These are phyloP conservation scores for Letharia columbiana DNA, from an alignment of 495 filamentous ascomycete genomes.

Conservation along the genomic window DNA sequence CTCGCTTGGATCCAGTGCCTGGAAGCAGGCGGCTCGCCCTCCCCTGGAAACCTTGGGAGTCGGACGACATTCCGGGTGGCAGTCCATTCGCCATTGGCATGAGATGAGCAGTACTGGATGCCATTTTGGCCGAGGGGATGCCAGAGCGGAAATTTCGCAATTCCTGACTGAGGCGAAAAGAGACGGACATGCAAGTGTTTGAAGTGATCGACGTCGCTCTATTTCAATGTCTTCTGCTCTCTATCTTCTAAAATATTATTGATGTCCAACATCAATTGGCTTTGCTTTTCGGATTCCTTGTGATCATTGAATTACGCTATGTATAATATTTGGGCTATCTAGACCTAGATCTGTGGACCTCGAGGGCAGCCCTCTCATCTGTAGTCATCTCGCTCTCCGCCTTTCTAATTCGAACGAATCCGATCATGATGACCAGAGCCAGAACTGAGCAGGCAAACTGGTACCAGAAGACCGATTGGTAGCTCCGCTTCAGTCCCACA, in stretches of 20 bases:
- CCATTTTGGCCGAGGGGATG: too few relatives aligned
- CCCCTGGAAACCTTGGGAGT: background rate
- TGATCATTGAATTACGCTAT: background rate
- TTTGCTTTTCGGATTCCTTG: too few relatives aligned
- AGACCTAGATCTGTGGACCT: constrained; percentile 16
- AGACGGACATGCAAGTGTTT: too few relatives aligned
- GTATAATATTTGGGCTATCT: background rate
- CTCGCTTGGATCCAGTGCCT: background rate
- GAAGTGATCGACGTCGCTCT: too few relatives aligned
- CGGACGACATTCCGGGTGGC: background rate
- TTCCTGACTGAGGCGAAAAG: too few relatives aligned
- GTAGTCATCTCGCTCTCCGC: constrained; percentile 61
- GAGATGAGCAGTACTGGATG: too few relatives aligned
- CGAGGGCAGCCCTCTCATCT: constrained; percentile 49
- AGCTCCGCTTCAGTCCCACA: constrained; percentile 41
- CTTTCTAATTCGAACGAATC: constrained; percentile 56
- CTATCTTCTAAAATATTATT: too few relatives aligned
- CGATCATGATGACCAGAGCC: constrained; percentile 47
- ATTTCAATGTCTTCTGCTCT: too few relatives aligned
- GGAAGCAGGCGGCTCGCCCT: too few relatives aligned
- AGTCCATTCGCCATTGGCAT: background rate
- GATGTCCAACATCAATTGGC: too few relatives aligned
- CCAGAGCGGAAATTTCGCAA: too few relatives aligned
- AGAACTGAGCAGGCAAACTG: constrained; percentile 48
- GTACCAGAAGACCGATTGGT: constrained; percentile 62